These are phyloP conservation scores for Epichloe sp. DNA, from an alignment of 2,329 filamentous ascomycete species.

Conservation along the genomic window DNA sequence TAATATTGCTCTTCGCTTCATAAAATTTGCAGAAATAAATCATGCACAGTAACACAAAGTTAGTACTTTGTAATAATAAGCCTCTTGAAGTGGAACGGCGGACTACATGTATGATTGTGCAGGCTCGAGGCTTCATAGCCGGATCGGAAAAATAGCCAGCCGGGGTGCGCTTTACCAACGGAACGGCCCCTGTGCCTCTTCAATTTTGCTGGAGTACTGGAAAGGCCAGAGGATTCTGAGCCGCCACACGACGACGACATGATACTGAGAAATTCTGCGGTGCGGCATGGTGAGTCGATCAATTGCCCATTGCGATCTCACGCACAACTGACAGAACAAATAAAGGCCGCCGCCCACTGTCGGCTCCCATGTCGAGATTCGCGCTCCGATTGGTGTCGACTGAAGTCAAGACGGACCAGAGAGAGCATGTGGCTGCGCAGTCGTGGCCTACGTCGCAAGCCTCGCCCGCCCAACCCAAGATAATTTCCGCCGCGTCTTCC, in stretches of 20 bases:
- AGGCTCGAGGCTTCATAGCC: not conserved
- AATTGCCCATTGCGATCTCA: not conserved
- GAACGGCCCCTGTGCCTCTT: not conserved
- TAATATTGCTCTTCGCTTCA: too few species aligned
- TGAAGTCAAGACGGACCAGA: constrained; percentile 11
- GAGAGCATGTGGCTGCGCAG: constrained; percentile 3
- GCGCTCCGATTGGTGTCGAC: constrained; percentile 22
- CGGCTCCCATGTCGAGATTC: constrained; percentile 26
- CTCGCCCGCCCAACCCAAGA: constrained; percentile 10
- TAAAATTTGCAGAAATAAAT: too few species aligned
- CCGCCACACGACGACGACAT: constrained; percentile 23
- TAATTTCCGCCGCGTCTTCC: constrained; percentile 8
- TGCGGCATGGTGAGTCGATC: constrained; percentile 38
- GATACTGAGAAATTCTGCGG: constrained; percentile 41
- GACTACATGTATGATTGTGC: not conserved
- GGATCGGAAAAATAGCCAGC: constrained; percentile 10
- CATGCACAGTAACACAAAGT: not conserved
- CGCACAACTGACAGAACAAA: constrained; percentile 1
- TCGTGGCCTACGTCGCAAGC: constrained; percentile 13
- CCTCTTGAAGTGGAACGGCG: not conserved
- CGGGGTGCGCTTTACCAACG: not conserved
- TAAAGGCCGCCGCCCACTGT: constrained; percentile 33
- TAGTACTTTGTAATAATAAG: too few species aligned
- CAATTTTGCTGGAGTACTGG: not conserved
- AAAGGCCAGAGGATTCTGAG: not conserved